Percentiles rank a stretch among this genome's conserved stretches.
phyloP scores from a whole-genome alignment of 1,284 basidiomycete genomes.

The Coniferiporia weirii region DNA sequence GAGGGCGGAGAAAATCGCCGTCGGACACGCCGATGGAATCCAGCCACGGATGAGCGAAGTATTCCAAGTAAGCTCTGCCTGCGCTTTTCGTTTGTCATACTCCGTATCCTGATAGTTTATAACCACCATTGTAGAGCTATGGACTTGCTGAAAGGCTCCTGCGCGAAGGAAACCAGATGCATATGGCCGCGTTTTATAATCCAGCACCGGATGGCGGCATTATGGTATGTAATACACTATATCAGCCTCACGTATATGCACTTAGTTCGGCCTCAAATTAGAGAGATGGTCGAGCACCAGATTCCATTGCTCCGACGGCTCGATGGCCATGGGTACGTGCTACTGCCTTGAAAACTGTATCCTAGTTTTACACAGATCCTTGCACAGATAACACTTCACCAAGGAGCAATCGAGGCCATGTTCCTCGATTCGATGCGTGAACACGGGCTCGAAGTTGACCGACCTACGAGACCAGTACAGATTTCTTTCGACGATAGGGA shows the following conservation, averaged over 20 bases:
- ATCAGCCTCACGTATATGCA: not conserved
- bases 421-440: slow-evolving; percentile 58
- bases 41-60: slow-evolving; percentile 76
- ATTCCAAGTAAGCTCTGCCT: slow-evolving; percentile 44
- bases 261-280: slow-evolving; percentile 23
- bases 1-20: slow-evolving; percentile 52
- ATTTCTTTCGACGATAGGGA: slow-evolving; percentile 38
- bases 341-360: too few species aligned
- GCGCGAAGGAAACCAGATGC: slow-evolving; percentile 62
- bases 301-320: slow-evolving; percentile 46
- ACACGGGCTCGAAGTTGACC: slow-evolving; percentile 50
- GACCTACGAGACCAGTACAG: slow-evolving; percentile 50
- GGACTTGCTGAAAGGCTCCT: slow-evolving; percentile 62
- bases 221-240: not conserved
- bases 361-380: too few species aligned
- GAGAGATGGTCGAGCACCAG: slow-evolving; percentile 55
- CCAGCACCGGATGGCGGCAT: slow-evolving; percentile 44
- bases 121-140: slow-evolving; percentile 49
- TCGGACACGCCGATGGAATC: slow-evolving; percentile 77
- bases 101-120: not conserved
- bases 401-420: slow-evolving; percentile 67
- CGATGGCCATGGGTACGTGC: slow-evolving; percentile 4
- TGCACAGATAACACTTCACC: slow-evolving; percentile 60
- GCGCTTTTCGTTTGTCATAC: not conserved
- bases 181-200: slow-evolving; percentile 68